Evolutionary conservation across 352 stramenopile genomes (phyloP).

Genomic region (Globisporangium mamillatum): DNA sequence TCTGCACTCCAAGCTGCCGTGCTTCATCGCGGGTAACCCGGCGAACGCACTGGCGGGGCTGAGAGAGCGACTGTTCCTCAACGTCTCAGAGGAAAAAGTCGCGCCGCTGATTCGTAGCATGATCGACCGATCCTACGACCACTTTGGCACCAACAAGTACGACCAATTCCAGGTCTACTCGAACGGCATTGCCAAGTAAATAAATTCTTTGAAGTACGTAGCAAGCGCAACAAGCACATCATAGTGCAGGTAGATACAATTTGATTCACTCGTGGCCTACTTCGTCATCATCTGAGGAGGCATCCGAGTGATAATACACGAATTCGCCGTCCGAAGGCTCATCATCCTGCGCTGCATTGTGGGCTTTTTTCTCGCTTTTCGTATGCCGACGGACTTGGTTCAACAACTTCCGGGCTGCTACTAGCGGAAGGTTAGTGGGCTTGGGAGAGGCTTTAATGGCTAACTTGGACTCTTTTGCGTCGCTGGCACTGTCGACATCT

Average conservation of each 20-base stretch:
- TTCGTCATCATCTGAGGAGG: neutral
- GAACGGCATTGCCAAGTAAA: constrained; percentile 88
- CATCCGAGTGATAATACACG: neutral
- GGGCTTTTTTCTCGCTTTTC: neutral
- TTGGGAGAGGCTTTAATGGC: neutral
- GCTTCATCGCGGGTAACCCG: constrained; percentile 43
- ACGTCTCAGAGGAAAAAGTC: constrained; percentile 59
- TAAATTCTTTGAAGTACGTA: constrained; percentile 24
- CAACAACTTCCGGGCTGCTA: neutral
- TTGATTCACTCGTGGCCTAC: neutral
- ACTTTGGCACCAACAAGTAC: constrained; percentile 96
- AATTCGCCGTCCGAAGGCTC: constrained; percentile 4
- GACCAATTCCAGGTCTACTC: constrained; percentile 92
- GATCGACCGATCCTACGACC: constrained; percentile 93
- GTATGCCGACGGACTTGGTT: neutral
- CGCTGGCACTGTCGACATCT: neutral
- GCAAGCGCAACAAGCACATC: neutral
- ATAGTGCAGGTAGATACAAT: neutral
- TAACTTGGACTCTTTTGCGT: neutral
- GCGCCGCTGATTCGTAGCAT: constrained; percentile 79
- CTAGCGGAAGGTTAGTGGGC: neutral
- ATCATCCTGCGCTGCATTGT: neutral
- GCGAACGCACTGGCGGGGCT: constrained; percentile 39
- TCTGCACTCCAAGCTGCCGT: constrained; percentile 73
- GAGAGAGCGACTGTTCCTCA: constrained; percentile 70